Evolutionary conservation across 148 eudicot genomes (phyloP).

Genomic region (Polygonum aviculare): DNA sequence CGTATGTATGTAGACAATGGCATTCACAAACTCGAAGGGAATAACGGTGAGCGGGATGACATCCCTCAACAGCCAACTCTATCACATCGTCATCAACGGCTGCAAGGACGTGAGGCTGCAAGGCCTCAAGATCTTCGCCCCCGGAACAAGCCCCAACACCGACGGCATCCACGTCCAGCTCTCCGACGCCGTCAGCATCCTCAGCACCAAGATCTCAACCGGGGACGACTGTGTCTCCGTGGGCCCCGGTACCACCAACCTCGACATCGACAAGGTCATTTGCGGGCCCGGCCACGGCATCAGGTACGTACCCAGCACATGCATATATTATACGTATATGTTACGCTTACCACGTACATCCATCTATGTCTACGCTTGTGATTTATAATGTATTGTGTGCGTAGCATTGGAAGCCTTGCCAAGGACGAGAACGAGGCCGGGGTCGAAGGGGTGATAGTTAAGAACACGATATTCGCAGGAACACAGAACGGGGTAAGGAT

Average conservation of each 20-base stretch:
- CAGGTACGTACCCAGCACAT: background rate
- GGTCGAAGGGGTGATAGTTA: conserved; percentile 14
- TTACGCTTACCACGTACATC: too few relatives aligned
- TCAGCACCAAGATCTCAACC: background rate
- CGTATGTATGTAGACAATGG: conserved; percentile 30
- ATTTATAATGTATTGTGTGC: background rate
- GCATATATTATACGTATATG: too few relatives aligned
- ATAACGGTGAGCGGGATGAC: conserved; percentile 32
- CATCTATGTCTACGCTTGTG: too few relatives aligned
- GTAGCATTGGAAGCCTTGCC: conserved; percentile 18
- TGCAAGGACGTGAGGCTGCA: conserved; percentile 32
- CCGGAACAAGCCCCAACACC: conserved; percentile 9
- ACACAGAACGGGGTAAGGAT: conserved; percentile 20
- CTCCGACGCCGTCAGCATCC: conserved; percentile 6
- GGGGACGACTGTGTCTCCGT: conserved; percentile 15
- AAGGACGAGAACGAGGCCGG: conserved; percentile 13
- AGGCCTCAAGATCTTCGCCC: background rate
- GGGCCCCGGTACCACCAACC: conserved; percentile 10
- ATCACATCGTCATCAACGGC: conserved; percentile 36
- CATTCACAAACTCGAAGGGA: conserved; percentile 30
- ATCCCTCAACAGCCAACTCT: conserved; percentile 52
- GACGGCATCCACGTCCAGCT: conserved; percentile 12
- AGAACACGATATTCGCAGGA: background rate
- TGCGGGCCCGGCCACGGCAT: conserved; percentile 16
- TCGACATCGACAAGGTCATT: background rate